Evolutionary conservation across 1,284 basidiomycete species (phyloP), one percentile per base, ranked within the genome.

Genomic region (Kwoniella shivajii): DNA sequence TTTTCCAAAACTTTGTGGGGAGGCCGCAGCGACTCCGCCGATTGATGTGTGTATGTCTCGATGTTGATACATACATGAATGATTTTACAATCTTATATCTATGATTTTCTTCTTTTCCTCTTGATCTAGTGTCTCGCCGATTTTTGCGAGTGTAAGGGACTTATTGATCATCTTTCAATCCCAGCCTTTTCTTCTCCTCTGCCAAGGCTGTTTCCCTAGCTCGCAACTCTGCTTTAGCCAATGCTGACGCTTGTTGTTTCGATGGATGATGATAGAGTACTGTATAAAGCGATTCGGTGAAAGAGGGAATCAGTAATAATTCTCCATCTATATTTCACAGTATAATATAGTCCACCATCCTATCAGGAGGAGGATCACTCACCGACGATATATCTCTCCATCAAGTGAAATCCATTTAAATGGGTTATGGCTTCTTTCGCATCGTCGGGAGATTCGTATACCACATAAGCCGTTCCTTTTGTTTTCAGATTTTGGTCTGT

Each of bases 201-300:
- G 84, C 85, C 31, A 99, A 81, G 64, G 97, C 94, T 73, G 92
- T 88, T 80, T 99, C 96, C 72, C 95, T 82, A 66, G 86, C 86
- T 24, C 90, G 90, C 49, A 99, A 79, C 64, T 99, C 95, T 24
- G 92, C 90, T 74, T 97, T 97, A 20, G 89, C 90, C 13, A 75
- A 44, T 30, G 89, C 88, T 1, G 89, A 89, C 2, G 90, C 90
- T 66, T 96, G 91, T 71, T 94, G 90, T 76, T 93, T 92, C 20
- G 92, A 88, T 36, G 93, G 93, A 86, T 98, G 95, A 74, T 99
- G 95, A 72, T 96, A 98, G 27, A 99, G 81, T 14, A 99, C 95
- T 85, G 66, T 20, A 20, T n/a, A 18, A 10, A 14, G 48, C 33
- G 24, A 26, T n/a, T 20, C 18, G n/a, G 26, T 22, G n/a, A n/a